Base-by-base conservation (phyloP, 2,329 filamentous ascomycete species). In the Hymenoscyphus scutula region DNA sequence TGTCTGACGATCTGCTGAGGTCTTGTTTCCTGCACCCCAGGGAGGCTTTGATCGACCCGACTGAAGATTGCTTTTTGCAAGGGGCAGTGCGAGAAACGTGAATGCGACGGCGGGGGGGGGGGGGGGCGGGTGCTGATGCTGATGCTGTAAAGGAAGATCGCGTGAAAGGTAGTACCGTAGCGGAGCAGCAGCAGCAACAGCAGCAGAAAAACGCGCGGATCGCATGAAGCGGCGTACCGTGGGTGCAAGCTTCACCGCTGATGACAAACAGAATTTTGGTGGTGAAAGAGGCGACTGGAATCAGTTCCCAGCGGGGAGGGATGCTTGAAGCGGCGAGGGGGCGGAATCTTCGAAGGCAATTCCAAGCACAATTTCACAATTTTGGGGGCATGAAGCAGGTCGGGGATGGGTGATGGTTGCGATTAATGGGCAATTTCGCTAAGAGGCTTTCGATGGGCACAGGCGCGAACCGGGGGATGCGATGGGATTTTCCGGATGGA, bases 171-270 rank as follows among this genome's bases (percentile, higher is more conserved):
- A n/a, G n/a, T n/a, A n/a, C n/a, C n/a, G 29, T 7, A 37, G 25
- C 53, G 30, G 25, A 29, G 53, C 11, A 6, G 13, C 1, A 19
- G 7, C 3, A 25, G 17, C 25, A 25, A 67, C 69, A 69, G 67
- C n/a, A n/a, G n/a, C n/a, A 38, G 66, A 62, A 58, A 61, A 69
- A 66, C 55, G 66, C 57, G 64, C 58, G 45, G 65, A 66, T 66
- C 64, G 68, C 68, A 69, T 69, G 60, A 69, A 67, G 15, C 48
- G 55, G 56, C 56, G 45, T 29, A 55, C 56, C 23, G 51, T 32
- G 62, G 59, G 56, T 60, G 59, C 62, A 65, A 59, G 64, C 65
- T 67, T 65, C 60, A 69, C 66, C 64, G 67, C 65, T 64, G 63
- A 58, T 38, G 27, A 30, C 32, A 34, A 41, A 59, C 3, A 8